These are phyloP conservation scores for Candida sojae DNA, from an alignment of 1,139 yeast species.

Conservation along the genomic window DNA sequence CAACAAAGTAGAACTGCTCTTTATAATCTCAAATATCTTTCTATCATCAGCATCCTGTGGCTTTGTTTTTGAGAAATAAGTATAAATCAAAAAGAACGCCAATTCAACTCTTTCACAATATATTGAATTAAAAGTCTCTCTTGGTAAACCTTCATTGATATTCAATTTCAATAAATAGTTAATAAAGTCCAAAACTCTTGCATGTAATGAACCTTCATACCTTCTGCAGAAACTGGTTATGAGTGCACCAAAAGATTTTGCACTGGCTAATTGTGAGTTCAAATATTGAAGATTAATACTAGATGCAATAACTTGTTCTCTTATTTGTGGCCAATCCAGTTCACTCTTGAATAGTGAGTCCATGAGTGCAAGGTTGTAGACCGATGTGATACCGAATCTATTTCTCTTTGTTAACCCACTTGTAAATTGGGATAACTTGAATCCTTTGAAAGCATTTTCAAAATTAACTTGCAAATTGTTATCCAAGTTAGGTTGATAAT, in stretches of 20 bases:
- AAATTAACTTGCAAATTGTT: slow-evolving; percentile 31
- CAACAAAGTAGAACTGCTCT: slow-evolving; percentile 43
- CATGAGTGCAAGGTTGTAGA: slow-evolving; percentile 65
- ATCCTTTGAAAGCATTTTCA: slow-evolving; percentile 47
- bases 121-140: slow-evolving; percentile 50
- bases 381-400: slow-evolving; percentile 52
- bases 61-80: slow-evolving; percentile 33
- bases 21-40: slow-evolving; percentile 39
- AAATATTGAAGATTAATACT: slow-evolving; percentile 66
- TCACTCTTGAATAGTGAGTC: slow-evolving; percentile 55
- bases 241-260: slow-evolving; percentile 78
- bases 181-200: slow-evolving; percentile 45
- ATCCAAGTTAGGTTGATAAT: slow-evolving; percentile 46
- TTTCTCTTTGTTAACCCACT: slow-evolving; percentile 50
- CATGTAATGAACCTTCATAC: slow-evolving; percentile 32
- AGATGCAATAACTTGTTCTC: slow-evolving; percentile 57
- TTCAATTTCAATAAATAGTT: slow-evolving; percentile 53
- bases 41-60: slow-evolving; percentile 26
- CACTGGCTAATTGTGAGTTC: slow-evolving; percentile 66
- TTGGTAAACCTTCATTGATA: slow-evolving; percentile 53
- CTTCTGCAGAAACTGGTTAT: slow-evolving; percentile 61
- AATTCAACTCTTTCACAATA: slow-evolving; percentile 67
- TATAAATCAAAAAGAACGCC: slow-evolving; percentile 63
- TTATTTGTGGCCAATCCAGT: slow-evolving; percentile 50
- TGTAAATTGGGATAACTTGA: slow-evolving; percentile 54